Percentiles rank a stretch among this genome's conserved stretches.
These are phyloP conservation scores for Solanum gracilifrons DNA, from an alignment of 257 asterid genomes.

Conservation along the genomic window DNA sequence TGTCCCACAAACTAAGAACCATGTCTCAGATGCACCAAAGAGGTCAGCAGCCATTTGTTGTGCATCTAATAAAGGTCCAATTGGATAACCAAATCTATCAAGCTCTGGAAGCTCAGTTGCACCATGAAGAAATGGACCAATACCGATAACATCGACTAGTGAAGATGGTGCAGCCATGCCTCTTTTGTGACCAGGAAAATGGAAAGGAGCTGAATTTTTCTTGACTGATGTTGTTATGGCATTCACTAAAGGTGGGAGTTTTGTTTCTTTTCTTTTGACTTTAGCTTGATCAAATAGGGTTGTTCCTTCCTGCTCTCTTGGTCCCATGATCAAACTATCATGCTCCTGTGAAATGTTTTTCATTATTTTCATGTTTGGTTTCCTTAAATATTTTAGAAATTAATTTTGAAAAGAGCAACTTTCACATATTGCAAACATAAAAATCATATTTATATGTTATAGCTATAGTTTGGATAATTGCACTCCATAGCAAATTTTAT, in stretches of 20 bases:
- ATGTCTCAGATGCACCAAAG: constrained; percentile 80
- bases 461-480: too few species aligned
- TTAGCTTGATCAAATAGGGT: not conserved
- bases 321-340: too few species aligned
- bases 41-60: constrained; percentile 58
- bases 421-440: too few species aligned
- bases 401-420: too few species aligned
- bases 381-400: too few species aligned
- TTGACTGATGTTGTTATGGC: constrained; percentile 54
- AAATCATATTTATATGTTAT: too few species aligned
- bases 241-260: constrained; percentile 45
- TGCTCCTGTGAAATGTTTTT: not conserved
- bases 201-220: constrained; percentile 55
- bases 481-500: too few species aligned
- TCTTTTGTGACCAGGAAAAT: constrained; percentile 81
- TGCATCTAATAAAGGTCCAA: constrained; percentile 67
- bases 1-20: constrained; percentile 85
- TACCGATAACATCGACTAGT: constrained; percentile 42
- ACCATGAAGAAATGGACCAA: constrained; percentile 50
- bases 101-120: constrained; percentile 78
- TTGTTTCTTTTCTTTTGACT: not conserved
- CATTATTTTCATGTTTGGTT: too few species aligned
- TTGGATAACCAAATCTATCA: constrained; percentile 56
- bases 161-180: constrained; percentile 72
- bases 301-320: not conserved